These are phyloP conservation scores for Mucor piriformis DNA, from an alignment of 371 early-diverging fungal species.

Conservation along the genomic window DNA sequence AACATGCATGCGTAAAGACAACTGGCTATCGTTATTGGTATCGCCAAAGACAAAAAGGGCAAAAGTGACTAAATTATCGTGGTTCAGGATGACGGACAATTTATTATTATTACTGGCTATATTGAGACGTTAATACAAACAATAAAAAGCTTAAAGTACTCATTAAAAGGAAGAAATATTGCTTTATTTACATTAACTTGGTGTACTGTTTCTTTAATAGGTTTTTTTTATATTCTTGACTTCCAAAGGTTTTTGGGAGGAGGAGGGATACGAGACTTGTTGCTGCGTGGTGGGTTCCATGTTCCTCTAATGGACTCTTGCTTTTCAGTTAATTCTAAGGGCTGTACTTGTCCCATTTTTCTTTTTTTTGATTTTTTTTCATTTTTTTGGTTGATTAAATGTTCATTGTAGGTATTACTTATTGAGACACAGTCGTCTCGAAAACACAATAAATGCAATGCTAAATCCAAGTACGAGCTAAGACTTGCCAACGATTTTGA, in stretches of 20 bases:
- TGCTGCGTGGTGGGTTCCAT: constrained; percentile 18
- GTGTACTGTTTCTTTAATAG: constrained; percentile 5
- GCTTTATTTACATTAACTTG: constrained; percentile 12
- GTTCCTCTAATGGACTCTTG: constrained; percentile 21
- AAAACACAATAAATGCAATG: constrained; percentile 17
- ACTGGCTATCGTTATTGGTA: too few relatives aligned
- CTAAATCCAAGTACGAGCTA: constrained; percentile 15
- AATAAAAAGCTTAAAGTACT: constrained; percentile 10
- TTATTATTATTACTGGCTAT: too few relatives aligned
- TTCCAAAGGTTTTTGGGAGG: constrained; percentile 16
- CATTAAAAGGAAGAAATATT: constrained; percentile 10
- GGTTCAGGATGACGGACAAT: too few relatives aligned
- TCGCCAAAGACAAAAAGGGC: too few relatives aligned
- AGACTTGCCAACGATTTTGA: constrained; percentile 3
- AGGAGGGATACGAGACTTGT: constrained; percentile 8
- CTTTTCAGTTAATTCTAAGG: constrained; percentile 13
- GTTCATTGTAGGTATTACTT: constrained; percentile 13
- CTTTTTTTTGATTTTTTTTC: constrained; percentile 10
- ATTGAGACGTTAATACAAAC: too few relatives aligned
- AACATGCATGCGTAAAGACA: too few relatives aligned
- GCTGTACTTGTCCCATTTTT: constrained; percentile 1
- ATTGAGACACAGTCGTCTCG: constrained; percentile 12
- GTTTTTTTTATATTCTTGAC: constrained; percentile 13
- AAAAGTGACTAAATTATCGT: too few relatives aligned
- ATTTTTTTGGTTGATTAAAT: constrained; percentile 10